Base-by-base conservation (phyloP, 2,329 filamentous ascomycete species). In the Tympanopsis confertula region DNA sequence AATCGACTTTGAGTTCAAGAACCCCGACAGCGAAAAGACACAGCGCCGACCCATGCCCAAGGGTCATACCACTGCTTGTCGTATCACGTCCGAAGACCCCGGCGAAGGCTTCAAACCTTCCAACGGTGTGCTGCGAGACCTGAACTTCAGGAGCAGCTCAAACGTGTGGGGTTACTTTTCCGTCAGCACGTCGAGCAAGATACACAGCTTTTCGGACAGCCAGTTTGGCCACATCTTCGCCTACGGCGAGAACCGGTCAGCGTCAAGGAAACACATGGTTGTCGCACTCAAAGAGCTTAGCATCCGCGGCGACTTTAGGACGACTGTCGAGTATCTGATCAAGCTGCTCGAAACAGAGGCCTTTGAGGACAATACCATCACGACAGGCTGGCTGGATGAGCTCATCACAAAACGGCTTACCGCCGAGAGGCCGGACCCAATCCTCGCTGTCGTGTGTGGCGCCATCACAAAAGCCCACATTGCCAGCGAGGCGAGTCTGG, bases 161-260 rank as follows among this genome's bases (percentile, higher is more conserved):
- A 98, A 98, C 50, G 91, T 96, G 40, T 98, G 91, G 91, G 91
- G 91, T 72, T 98, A 98, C 66, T 98, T 98, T 78, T 98, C 91
- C 38, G 91, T 98, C 59, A 86, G 88, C 67, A 91, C 88, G 7
- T 82, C 87, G 39, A 89, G 88, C 66, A 87, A 88, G 62, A 98
- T 98, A 47, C 91, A 98, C 76, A 95, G 86, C 62, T 98, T 94
- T 73, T 96, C 91, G 5, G 91, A 98, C 68, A 93, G 85, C 54
- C 91, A 98, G 57, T 98, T 98, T 51, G 91, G 91, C 64, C 91
- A 98, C 65, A 98, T 98, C 50, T 98, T 98, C 61, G 91, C 91
- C 38, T 98, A 96, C 51, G 91, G 91, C 43, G 91, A 98, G 71
- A 98, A 93, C 68, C 81, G 91, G 59, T 82, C 87, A 37, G 88